Evolutionary conservation across 2,329 filamentous ascomycete genomes (phyloP).

Genomic region (Aspergillus sp.): DNA sequence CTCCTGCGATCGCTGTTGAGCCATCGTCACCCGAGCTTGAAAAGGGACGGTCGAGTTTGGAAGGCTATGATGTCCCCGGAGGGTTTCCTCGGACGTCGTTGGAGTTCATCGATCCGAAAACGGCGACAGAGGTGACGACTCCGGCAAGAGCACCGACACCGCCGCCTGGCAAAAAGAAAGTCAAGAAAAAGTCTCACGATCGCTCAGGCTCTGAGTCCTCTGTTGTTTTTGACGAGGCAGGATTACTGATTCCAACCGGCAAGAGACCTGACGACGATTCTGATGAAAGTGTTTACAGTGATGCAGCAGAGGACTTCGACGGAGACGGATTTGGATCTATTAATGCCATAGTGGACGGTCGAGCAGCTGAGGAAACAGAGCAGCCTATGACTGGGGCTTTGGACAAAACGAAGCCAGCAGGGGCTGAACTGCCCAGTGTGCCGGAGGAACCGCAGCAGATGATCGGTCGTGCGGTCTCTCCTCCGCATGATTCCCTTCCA

Average conservation of each 20-base stretch:
- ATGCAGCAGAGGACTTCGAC: slow-evolving; percentile 37
- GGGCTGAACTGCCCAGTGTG: neutral
- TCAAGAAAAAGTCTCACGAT: slow-evolving; percentile 3
- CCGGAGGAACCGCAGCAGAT: slow-evolving; percentile 2
- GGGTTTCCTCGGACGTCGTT: slow-evolving; percentile 45
- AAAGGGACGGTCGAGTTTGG: slow-evolving; percentile 28
- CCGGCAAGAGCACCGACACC: neutral
- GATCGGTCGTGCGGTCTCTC: slow-evolving; percentile 16
- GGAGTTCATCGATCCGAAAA: slow-evolving; percentile 12
- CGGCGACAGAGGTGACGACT: neutral
- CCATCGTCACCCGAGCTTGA: slow-evolving; percentile 43
- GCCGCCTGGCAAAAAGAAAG: slow-evolving; percentile 6
- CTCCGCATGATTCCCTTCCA: slow-evolving; percentile 10
- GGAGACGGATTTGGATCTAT: slow-evolving; percentile 45
- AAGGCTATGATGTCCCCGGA: slow-evolving; percentile 52
- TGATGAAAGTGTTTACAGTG: slow-evolving; percentile 43
- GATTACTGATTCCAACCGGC: slow-evolving; percentile 2
- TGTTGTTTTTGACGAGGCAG: neutral
- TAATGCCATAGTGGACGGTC: slow-evolving; percentile 37
- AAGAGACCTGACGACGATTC: slow-evolving; percentile 30
- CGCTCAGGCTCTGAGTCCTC: neutral
- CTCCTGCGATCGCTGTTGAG: slow-evolving; percentile 41
- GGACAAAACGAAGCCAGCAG: neutral
- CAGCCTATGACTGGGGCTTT: neutral
- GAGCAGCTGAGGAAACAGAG: slow-evolving; percentile 6